Evolutionary conservation across 805 yeast genomes (phyloP).

Genomic region (Candida xiaguanensis): DNA sequence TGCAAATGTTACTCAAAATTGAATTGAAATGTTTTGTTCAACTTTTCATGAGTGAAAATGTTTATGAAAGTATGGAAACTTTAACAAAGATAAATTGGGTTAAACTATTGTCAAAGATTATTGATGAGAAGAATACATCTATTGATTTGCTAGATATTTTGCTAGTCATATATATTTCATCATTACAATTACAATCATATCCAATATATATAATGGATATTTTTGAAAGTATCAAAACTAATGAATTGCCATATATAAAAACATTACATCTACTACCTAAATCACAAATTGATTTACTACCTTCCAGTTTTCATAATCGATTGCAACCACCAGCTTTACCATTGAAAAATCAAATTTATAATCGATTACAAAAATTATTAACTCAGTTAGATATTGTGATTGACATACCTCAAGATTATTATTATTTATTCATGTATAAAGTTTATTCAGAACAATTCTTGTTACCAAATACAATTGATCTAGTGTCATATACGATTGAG

Average conservation of each 20-base stretch:
- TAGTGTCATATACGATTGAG: slow-evolving; percentile 33
- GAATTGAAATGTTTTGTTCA: slow-evolving; percentile 31
- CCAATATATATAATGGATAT: slow-evolving; percentile 53
- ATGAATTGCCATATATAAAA: slow-evolving; percentile 48
- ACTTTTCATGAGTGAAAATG: slow-evolving; percentile 12
- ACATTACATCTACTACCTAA: slow-evolving; percentile 40
- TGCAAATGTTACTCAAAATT: slow-evolving; percentile 48
- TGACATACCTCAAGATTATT: slow-evolving; percentile 20
- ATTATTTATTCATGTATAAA: slow-evolving; percentile 37
- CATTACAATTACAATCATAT: slow-evolving; percentile 39
- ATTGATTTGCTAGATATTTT: slow-evolving; percentile 24
- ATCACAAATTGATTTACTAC: slow-evolving; percentile 31
- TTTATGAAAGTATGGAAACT: slow-evolving; percentile 16
- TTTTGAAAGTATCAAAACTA: slow-evolving; percentile 36
- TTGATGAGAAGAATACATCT: slow-evolving; percentile 1
- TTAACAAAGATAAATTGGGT: slow-evolving; percentile 34
- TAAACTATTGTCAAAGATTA: slow-evolving; percentile 14
- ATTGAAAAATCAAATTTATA: slow-evolving; percentile 30
- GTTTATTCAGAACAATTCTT: slow-evolving; percentile 40
- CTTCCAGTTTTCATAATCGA: slow-evolving; percentile 29
- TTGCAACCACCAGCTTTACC: slow-evolving; percentile 43
- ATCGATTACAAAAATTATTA: slow-evolving; percentile 12
- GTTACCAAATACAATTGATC: slow-evolving; percentile 46
- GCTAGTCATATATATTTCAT: slow-evolving; percentile 48
- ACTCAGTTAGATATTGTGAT: not conserved